Base-by-base conservation (phyloP, 192 early-diverging fungal species). In the Piromyces finnis region DNA sequence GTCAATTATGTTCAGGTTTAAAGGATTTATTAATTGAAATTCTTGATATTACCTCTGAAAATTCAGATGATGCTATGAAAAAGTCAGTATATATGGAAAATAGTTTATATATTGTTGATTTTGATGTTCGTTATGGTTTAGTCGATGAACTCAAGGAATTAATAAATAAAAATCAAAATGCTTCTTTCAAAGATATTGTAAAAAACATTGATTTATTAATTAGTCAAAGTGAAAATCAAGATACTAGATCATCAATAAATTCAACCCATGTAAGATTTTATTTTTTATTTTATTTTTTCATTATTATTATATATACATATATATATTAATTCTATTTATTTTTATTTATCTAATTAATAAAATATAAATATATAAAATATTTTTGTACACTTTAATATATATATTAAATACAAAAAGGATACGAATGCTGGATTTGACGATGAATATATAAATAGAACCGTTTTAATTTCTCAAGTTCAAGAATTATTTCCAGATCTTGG, bases 401-500 rank as follows among this genome's bases (percentile, higher is more conserved):
- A n/a, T n/a, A n/a, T n/a, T n/a, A n/a, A 35, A 35, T 35, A 7
- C 5, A 7, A 79, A 16, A 30, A 83, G 37, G 28, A 35, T 77
- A 26, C 51, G 28, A n/a, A 27, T 29, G 77, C 27, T 27, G 79
- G 15, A 79, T 13, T 36, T 11, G 78, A 78, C 15, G 89, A 90
- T 26, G 86, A 87, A 22, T 87, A 87, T 85, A 82, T 91, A 39
- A 85, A 86, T 59, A 85, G 88, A 22, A 90, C 89, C 0, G 84
- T 85, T 0, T 85, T 91, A 12, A 92, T 97, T 78, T 92, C 92
- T 5, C 93, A 96, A 82, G 85, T 98, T 4, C 90, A 92, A 68
- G 95, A 98, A 77, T 79, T 98, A 36, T 94, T 98, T 80, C 94
- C 95, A 0, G 93, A 95, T 77, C 86, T 96, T 15, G 95, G 95